phyloP scores from a whole-genome alignment of 768 basidiomycete genomes.

The Macrocybe gigantea region DNA sequence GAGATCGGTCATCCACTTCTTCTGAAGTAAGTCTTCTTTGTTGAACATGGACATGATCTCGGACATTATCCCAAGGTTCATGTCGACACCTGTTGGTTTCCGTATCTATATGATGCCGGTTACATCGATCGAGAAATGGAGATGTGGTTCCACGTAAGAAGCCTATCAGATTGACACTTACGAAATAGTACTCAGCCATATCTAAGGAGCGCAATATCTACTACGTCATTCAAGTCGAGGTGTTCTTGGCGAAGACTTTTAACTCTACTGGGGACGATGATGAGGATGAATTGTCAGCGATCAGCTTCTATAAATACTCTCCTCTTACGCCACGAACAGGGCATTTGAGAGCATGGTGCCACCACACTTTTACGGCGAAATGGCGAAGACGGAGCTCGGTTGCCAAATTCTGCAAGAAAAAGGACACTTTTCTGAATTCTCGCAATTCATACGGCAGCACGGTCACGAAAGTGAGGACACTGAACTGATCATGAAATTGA shows the following conservation, averaged over 20 bases:
- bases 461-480: conserved; percentile 78
- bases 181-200: background rate
- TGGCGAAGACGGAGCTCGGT: conserved; percentile 94
- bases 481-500: conserved; percentile 82
- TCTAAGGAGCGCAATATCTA: conserved; percentile 84
- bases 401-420: conserved; percentile 88
- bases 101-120: conserved; percentile 86
- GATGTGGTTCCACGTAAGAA: conserved; percentile 85
- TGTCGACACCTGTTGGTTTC: conserved; percentile 92
- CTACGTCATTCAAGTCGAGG: conserved; percentile 92
- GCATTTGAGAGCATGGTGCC: conserved; percentile 85
- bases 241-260: conserved; percentile 81
- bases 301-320: background rate
- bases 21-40: conserved; percentile 56
- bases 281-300: conserved; percentile 52
- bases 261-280: conserved; percentile 56
- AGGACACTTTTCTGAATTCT: conserved; percentile 87
- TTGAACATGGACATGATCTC: background rate
- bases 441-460: conserved; percentile 84
- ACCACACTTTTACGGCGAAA: conserved; percentile 95
- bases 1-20: conserved; percentile 86
- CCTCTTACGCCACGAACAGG: conserved; percentile 24
- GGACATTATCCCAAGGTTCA: conserved; percentile 53
- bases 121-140: conserved; percentile 97
- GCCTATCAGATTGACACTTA: background rate